A percentile compares a stretch with the other conserved stretches of the same genome.
These are phyloP conservation scores for Pyrenochaeta sp. DNA, from an alignment of 2,329 filamentous ascomycete species.

Conservation along the genomic window DNA sequence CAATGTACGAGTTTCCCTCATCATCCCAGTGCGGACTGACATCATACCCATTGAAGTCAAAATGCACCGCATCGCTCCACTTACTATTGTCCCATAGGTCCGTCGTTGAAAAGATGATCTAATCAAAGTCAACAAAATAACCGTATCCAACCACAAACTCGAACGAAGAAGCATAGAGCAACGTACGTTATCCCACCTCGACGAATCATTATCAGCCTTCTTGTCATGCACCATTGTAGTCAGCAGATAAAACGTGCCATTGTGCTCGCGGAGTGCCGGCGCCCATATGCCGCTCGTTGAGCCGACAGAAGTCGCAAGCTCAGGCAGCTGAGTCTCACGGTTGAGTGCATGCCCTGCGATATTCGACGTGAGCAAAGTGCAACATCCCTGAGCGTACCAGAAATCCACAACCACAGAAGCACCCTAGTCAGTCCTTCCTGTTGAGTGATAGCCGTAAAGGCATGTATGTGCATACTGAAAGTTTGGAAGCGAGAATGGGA, in stretches of 20 bases:
- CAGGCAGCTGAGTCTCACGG: conserved; percentile 50
- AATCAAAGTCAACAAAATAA: not conserved
- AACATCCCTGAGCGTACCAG: not conserved
- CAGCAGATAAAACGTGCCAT: conserved; percentile 54
- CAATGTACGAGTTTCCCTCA: conserved; percentile 62
- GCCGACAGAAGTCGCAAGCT: conserved; percentile 43
- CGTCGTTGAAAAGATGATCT: conserved; percentile 56
- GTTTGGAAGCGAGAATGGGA: conserved; percentile 16
- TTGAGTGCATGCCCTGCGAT: conserved; percentile 44
- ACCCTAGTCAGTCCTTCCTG: not conserved
- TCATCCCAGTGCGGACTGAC: conserved; percentile 64
- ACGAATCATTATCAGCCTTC: conserved; percentile 34
- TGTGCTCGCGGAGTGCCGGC: conserved; percentile 51
- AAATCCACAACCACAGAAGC: not conserved
- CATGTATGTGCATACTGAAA: not conserved
- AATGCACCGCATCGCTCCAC: conserved; percentile 61
- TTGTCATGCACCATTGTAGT: conserved; percentile 45
- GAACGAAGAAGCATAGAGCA: conserved; percentile 8
- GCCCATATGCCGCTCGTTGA: conserved; percentile 53
- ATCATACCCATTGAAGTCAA: conserved; percentile 62
- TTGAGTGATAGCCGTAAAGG: not conserved
- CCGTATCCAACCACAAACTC: not conserved
- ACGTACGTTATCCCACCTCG: conserved; percentile 51
- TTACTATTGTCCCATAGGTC: conserved; percentile 54
- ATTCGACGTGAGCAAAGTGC: not conserved